Percentiles rank a stretch among this genome's conserved stretches.
These are phyloP conservation scores for Auricularia auricula-judae DNA, from an alignment of 768 basidiomycete genomes.

Conservation along the genomic window DNA sequence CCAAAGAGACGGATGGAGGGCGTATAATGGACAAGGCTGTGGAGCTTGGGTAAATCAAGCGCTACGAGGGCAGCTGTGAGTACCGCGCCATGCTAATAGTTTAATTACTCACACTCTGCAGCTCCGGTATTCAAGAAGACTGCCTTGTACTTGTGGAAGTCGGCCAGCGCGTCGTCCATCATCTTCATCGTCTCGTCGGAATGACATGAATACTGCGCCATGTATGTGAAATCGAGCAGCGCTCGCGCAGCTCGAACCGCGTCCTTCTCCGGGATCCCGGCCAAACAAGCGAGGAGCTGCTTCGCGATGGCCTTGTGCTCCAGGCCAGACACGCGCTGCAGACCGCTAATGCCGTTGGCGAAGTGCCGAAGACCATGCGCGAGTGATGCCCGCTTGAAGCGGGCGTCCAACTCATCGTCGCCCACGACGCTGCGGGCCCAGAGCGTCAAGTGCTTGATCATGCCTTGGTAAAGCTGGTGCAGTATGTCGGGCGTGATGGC, in stretches of 20 bases:
- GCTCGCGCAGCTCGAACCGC: conserved; percentile 4
- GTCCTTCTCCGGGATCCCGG: neutral
- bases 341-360: conserved; percentile 6
- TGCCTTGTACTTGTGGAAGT: conserved; percentile 22
- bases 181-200: conserved; percentile 4
- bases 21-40: conserved; percentile 25
- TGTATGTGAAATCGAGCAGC: conserved; percentile 18
- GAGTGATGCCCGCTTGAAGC: conserved; percentile 7
- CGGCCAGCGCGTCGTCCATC: conserved; percentile 16
- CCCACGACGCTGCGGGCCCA: conserved; percentile 4
- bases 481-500: conserved; percentile 12
- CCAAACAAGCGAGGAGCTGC: neutral
- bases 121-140: neutral
- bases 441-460: conserved; percentile 6
- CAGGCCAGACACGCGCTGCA: conserved; percentile 6
- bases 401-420: conserved; percentile 3
- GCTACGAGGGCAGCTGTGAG: neutral
- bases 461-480: conserved; percentile 12
- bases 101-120: conserved; percentile 6
- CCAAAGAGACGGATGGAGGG: conserved; percentile 21
- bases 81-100: neutral
- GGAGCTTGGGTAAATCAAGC: conserved; percentile 35
- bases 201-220: conserved; percentile 12
- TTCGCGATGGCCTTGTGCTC: conserved; percentile 7
- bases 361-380: conserved; percentile 6